Conservation (phyloP, 768 basidiomycete species). For the Cubamyces sp. region DNA sequence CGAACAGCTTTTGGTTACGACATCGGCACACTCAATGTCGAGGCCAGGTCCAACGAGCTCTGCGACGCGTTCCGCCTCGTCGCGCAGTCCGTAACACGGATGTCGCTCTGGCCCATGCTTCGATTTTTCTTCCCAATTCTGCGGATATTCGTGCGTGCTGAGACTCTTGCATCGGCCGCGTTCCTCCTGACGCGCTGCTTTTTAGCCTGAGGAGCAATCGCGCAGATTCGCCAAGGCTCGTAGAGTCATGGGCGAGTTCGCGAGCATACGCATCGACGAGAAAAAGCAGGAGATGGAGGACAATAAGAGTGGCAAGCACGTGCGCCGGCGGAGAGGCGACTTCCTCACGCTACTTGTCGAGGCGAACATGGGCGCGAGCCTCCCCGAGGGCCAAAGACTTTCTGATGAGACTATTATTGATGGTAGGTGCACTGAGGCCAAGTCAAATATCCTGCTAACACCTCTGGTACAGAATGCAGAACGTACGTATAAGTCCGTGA, state of each 20-base stretch:
- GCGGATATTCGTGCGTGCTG: slow-evolving; percentile 22
- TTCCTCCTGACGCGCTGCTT: too few species aligned
- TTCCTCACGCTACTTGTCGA: slow-evolving; percentile 34
- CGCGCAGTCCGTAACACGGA: slow-evolving; percentile 20
- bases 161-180: not conserved
- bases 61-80: slow-evolving; percentile 35
- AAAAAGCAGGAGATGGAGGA: slow-evolving; percentile 38
- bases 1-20: slow-evolving; percentile 39
- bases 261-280: slow-evolving; percentile 32
- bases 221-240: slow-evolving; percentile 19
- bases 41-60: slow-evolving; percentile 36
- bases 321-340: slow-evolving; percentile 32
- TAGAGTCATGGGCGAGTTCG: slow-evolving; percentile 30
- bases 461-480: not conserved
- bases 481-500: not conserved
- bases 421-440: slow-evolving; percentile 25
- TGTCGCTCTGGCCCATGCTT: slow-evolving; percentile 10
- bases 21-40: slow-evolving; percentile 36
- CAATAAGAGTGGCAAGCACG: slow-evolving; percentile 36
- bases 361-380: slow-evolving; percentile 33
- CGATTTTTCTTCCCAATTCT: slow-evolving; percentile 28
- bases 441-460: not conserved
- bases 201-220: slow-evolving; percentile 14
- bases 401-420: slow-evolving; percentile 40
- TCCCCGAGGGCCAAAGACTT: slow-evolving; percentile 33